Conservation (phyloP, 2,329 filamentous ascomycete genomes). For the Aulographum hederae region DNA sequence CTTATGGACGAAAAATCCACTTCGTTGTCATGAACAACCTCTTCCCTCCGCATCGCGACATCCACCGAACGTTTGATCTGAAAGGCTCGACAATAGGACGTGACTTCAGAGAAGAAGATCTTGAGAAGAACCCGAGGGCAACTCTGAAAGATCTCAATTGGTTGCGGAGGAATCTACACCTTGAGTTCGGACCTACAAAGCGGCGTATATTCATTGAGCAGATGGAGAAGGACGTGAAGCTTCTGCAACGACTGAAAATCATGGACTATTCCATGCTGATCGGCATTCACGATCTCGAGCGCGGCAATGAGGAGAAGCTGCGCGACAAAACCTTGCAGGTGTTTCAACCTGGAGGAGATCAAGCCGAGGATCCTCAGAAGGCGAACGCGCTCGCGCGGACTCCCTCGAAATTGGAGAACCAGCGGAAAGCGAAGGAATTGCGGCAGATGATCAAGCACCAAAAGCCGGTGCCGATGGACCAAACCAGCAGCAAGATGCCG, state of each 20-base stretch:
- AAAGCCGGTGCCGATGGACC: conserved; percentile 80
- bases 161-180: conserved; percentile 65
- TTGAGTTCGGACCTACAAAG: conserved; percentile 81
- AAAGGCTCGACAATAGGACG: conserved; percentile 92
- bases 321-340: conserved; percentile 79
- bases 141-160: conserved; percentile 96
- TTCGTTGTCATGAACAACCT: conserved; percentile 99
- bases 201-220: conserved; percentile 79
- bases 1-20: conserved; percentile 94
- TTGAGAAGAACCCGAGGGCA: conserved; percentile 76
- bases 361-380: conserved; percentile 29
- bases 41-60: conserved; percentile 91
- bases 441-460: conserved; percentile 85
- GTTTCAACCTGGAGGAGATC: conserved; percentile 68
- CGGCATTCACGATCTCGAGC: conserved; percentile 77
- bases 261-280: conserved; percentile 98
- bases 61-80: conserved; percentile 90
- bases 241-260: conserved; percentile 78
- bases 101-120: conserved; percentile 74
- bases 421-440: conserved; percentile 76
- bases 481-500: conserved; percentile 71
- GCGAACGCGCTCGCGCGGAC: conserved; percentile 65
- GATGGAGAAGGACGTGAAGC: conserved; percentile 66
- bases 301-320: conserved; percentile 90
- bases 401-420: conserved; percentile 82